Evolutionary conservation across 352 stramenopile species (phyloP).

Genomic region (Phytophthora foliorum): DNA sequence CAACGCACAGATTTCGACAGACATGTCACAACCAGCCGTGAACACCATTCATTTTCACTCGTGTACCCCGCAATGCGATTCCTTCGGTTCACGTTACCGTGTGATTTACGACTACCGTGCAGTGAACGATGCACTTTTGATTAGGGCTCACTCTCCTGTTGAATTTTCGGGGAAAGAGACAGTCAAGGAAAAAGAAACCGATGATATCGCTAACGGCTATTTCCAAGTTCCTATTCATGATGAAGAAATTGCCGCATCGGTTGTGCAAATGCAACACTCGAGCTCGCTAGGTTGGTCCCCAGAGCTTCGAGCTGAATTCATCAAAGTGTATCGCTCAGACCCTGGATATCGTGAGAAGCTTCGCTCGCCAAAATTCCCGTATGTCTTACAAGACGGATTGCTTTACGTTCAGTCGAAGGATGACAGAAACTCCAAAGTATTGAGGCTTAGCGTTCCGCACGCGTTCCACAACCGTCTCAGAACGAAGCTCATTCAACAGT

Average conservation of each 20-base stretch:
- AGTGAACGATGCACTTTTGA: too few relatives aligned
- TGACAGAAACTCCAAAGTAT: too few relatives aligned
- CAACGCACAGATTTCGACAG: constrained; percentile 29
- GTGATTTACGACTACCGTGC: constrained; percentile 27
- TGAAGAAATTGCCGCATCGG: constrained; percentile 1
- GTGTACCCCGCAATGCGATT: constrained; percentile 15
- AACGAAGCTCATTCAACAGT: constrained; percentile 10
- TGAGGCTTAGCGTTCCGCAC: constrained; percentile 7
- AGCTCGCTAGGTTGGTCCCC: constrained; percentile 1
- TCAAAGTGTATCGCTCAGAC: constrained; percentile 4
- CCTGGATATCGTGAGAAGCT: background rate
- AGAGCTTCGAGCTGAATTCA: background rate
- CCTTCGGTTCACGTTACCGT: constrained; percentile 37
- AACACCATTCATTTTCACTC: background rate
- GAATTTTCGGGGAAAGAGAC: constrained; percentile 12
- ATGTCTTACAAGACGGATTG: background rate
- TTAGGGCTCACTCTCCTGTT: background rate
- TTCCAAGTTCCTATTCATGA: background rate
- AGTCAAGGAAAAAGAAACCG: background rate
- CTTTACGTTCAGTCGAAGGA: background rate
- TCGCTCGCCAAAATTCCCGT: background rate
- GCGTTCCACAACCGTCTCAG: constrained; percentile 8
- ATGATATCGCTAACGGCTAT: constrained; percentile 1
- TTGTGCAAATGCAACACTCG: constrained; percentile 19
- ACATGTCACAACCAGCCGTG: constrained; percentile 20